These are phyloP conservation scores for Lactarius psammicola DNA, from an alignment of 768 basidiomycete species.

Conservation along the genomic window DNA sequence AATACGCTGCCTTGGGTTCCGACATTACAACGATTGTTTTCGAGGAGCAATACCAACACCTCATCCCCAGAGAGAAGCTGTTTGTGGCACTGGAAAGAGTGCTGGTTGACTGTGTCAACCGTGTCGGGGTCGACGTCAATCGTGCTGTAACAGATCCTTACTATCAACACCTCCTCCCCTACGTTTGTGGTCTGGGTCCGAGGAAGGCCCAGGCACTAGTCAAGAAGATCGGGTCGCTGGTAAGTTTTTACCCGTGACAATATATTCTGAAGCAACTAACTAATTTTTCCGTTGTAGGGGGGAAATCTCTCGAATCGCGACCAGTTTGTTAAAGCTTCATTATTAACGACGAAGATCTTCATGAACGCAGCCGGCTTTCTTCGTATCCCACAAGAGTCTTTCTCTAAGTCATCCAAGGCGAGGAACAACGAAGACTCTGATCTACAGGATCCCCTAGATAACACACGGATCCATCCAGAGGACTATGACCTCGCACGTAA, in stretches of 20 bases:
- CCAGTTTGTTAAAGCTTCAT: constrained; percentile 77
- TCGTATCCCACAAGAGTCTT: constrained; percentile 75
- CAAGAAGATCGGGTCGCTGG: constrained; percentile 74
- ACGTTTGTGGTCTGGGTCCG: constrained; percentile 90
- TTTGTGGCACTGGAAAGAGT: constrained; percentile 77
- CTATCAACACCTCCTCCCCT: constrained; percentile 84
- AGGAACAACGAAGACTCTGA: constrained; percentile 62
- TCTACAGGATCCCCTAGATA: constrained; percentile 85
- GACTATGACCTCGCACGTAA: constrained; percentile 98
- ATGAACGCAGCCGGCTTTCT: constrained; percentile 92
- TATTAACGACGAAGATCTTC: constrained; percentile 86
- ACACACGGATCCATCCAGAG: constrained; percentile 94
- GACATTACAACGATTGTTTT: constrained; percentile 84
- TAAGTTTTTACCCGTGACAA: constrained; percentile 39
- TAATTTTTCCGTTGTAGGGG: constrained; percentile 51
- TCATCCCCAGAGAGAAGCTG: constrained; percentile 84
- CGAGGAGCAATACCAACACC: constrained; percentile 80
- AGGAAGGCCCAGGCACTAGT: constrained; percentile 86
- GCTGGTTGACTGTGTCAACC: constrained; percentile 87
- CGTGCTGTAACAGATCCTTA: constrained; percentile 85
- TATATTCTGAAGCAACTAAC: neutral
- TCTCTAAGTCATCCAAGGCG: constrained; percentile 56
- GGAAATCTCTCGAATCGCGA: constrained; percentile 84
- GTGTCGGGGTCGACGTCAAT: constrained; percentile 95
- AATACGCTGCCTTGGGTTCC: constrained; percentile 84